Percentiles rank a stretch among this genome's conserved stretches.
phyloP scores from a whole-genome alignment of 2,329 filamentous ascomycete genomes.

The Emmonsia crescens region DNA sequence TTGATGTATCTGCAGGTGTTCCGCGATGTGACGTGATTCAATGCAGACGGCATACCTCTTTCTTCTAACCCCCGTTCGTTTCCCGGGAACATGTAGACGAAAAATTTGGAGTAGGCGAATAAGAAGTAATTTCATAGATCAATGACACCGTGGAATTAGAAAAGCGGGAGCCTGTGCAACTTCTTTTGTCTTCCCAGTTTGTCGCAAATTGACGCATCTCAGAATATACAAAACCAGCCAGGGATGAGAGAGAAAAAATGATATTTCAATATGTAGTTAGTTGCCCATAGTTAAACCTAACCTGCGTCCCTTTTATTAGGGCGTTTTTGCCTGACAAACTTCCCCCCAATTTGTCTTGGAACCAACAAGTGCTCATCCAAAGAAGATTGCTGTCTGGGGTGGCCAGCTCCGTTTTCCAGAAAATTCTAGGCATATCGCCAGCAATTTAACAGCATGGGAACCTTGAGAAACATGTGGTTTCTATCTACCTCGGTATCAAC shows the following conservation, averaged over 20 bases:
- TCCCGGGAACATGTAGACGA: background rate
- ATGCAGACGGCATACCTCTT: background rate
- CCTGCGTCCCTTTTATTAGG: background rate
- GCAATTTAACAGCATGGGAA: background rate
- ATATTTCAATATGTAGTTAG: too few species aligned
- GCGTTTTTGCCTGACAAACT: background rate
- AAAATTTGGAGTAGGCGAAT: background rate
- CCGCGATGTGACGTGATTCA: conserved; percentile 1
- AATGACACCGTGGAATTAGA: background rate
- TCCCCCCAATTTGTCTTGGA: background rate
- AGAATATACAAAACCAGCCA: background rate
- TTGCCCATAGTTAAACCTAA: background rate
- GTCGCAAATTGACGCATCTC: background rate
- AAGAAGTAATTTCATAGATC: background rate
- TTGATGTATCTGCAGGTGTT: background rate
- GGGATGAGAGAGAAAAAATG: background rate
- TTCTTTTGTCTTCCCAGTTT: background rate
- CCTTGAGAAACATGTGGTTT: too few species aligned
- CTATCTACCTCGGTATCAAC: too few species aligned
- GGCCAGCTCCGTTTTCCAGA: background rate
- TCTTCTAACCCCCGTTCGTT: background rate
- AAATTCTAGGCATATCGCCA: background rate
- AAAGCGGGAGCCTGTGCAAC: background rate
- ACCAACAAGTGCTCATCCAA: background rate
- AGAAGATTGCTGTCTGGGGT: background rate